Base-by-base conservation (phyloP, 2,329 filamentous ascomycete species). In the Orbilia oligospora region DNA sequence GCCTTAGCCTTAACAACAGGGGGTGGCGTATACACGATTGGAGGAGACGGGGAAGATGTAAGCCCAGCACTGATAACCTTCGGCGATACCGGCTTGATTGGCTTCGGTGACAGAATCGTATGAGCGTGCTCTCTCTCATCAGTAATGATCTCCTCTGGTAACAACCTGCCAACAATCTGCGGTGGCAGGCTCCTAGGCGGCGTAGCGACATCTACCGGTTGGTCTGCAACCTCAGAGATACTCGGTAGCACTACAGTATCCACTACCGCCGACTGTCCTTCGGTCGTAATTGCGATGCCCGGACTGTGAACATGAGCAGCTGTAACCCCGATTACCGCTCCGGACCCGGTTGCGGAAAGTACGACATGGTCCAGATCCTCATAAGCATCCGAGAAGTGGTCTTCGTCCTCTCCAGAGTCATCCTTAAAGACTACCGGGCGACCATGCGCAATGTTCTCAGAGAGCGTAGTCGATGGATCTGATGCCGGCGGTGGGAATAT, bases 311-410 rank as follows among this genome's bases (percentile, higher is more conserved):
- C 44, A 49, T 71, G 73, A 0, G 73, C 67, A 0, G 68, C 44
- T 18, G 73, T 77, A 61, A 77, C 73, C 0, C 73, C 73, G 14
- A 77, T 55, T 8, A 68, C 67, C 0, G 73, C 73, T 14, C 73
- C 73, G 20, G 73, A 77, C 0, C 73, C 67, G 10, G 73, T 77
- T 3, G 73, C 67, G 10, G 73, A 77, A 38, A 77, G 49, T 16
- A 77, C 67, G 33, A 77, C 73, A 22, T 77, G 73, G 63, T 77
- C 73, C 2, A 77, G 36, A 49, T 77, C 66, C 61, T 77, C 73
- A 24, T 77, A 77, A 8, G 73, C 73, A 67, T 77, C 73, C 12
- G 73, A 71, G 58, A 77, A 77, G 22, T 77, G 73, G 24, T 77
- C 73, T 24, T 77, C 73, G 18, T 44, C 38, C 49, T 76, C 70